Evolutionary conservation across 177 flowering plant species (phyloP), one percentile per base, ranked within the genome.

Genomic region (Vitis hybrid): DNA sequence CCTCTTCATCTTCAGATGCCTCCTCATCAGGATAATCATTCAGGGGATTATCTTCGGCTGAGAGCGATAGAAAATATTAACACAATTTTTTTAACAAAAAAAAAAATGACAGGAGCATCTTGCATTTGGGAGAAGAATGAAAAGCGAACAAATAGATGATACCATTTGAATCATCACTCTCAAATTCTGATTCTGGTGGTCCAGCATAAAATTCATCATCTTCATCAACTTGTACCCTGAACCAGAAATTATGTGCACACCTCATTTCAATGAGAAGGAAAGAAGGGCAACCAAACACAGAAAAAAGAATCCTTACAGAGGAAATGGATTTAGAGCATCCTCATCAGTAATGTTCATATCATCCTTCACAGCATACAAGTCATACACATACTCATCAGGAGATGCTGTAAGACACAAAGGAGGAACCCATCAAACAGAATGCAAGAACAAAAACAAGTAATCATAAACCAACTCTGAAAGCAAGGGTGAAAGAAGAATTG

Each of bases 91-190:
- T 35, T 32, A 32, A 32, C 40, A 10, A 27, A 48, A 12, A 60
- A 68, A 35, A 57, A 16, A 14, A 69, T 8, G 50, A 7, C 48
- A 18, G n/a, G 9, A 5, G 18, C 15, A 65, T 30, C 48, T 55
- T 2, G 50, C 12, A 27, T 54, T 7, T 16, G 15, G n/a, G 12
- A 68, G 27, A 63, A 48, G 4, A 10, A 55, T 12, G 15, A 62
- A 50, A 30, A 64, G 3, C 8, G n/a, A 68, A 50, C 32, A 48
- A 61, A 40, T 12, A 19, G 27, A 62, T 9, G 8, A 65, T 85
- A 89, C 97, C 98, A 80, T 93, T 93, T 60, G 97, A 93, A 80
- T 93, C 97, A 54, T 90, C 90, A 75, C 72, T 81, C 48, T 87
- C 96, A 73, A 70, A 86, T 9, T 89, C 97, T 7, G 91, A 82